phyloP scores from a whole-genome alignment of 176 grass and related monocot species.

The Carex kokanica region DNA sequence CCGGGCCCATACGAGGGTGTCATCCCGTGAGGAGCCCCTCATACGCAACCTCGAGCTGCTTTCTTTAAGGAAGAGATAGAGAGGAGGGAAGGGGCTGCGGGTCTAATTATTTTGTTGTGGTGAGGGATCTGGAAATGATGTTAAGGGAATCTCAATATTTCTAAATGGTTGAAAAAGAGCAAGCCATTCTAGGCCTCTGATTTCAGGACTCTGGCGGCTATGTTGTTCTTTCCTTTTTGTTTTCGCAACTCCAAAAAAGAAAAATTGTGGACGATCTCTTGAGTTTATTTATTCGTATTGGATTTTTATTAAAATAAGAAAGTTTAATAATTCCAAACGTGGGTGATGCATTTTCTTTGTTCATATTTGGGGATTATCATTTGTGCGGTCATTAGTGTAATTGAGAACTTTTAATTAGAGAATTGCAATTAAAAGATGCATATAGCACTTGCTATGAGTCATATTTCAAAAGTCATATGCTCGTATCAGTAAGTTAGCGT shows the following conservation, averaged over 20 bases:
- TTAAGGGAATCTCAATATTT: conserved; percentile 32
- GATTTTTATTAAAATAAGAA: conserved; percentile 20
- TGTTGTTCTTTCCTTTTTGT: neutral
- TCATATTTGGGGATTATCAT: neutral
- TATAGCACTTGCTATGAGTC: neutral
- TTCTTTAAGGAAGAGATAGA: conserved; percentile 75
- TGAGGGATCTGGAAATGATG: conserved; percentile 30
- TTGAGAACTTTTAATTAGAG: neutral
- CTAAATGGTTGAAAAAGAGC: conserved; percentile 26
- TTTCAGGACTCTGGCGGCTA: conserved; percentile 12
- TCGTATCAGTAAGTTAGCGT: neutral
- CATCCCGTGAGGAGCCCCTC: conserved; percentile 47
- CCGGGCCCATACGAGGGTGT: conserved; percentile 7
- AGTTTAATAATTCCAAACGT: neutral
- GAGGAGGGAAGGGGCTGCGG: neutral
- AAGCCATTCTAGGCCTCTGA: conserved; percentile 17
- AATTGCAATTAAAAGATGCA: neutral
- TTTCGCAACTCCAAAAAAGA: neutral
- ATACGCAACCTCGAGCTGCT: conserved; percentile 65
- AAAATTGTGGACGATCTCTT: conserved; percentile 3
- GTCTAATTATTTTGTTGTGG: conserved; percentile 26
- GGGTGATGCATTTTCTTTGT: neutral
- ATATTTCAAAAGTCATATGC: neutral
- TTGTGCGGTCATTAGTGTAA: neutral
- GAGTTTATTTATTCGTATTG: conserved; percentile 19